These are phyloP conservation scores for Boletellus emodensis DNA, from an alignment of 768 basidiomycete genomes.

Conservation along the genomic window DNA sequence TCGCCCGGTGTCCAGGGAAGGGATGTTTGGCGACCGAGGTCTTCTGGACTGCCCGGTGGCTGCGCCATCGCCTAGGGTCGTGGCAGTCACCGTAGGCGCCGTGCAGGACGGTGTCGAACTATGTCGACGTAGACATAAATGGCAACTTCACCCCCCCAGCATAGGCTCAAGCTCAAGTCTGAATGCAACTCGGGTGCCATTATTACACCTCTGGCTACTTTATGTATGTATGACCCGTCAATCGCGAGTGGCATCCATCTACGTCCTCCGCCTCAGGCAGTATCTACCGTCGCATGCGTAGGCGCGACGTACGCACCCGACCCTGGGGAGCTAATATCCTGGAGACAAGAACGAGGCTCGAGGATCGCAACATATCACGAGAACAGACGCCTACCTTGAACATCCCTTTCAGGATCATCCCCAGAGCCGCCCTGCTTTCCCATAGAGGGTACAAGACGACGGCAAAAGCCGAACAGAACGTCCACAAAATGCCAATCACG, in stretches of 20 bases:
- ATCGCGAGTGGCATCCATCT: no score
- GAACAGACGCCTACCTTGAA: slow-evolving; percentile 45
- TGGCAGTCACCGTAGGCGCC: background rate
- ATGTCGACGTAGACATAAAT: background rate
- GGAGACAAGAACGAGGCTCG: background rate
- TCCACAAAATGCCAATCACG: slow-evolving; percentile 76
- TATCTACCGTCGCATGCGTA: background rate
- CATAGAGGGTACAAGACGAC: slow-evolving; percentile 85
- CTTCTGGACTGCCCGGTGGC: slow-evolving; percentile 31
- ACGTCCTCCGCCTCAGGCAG: background rate
- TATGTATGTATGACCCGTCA: no score
- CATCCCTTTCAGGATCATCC: slow-evolving; percentile 55
- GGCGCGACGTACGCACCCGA: slow-evolving; percentile 36
- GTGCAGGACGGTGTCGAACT: background rate
- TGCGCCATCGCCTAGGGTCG: slow-evolving; percentile 23
- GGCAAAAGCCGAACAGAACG: slow-evolving; percentile 67
- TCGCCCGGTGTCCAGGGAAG: slow-evolving; percentile 34
- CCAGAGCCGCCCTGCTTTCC: slow-evolving; percentile 71
- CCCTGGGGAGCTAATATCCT: slow-evolving; percentile 42
- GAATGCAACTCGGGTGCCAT: no score
- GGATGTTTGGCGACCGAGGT: slow-evolving; percentile 27
- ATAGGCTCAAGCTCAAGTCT: no score
- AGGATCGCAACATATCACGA: background rate
- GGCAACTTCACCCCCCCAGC: background rate
- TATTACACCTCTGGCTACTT: no score